phyloP scores from a whole-genome alignment of 169 alveolate species.

The Cryptosporidium canis region DNA sequence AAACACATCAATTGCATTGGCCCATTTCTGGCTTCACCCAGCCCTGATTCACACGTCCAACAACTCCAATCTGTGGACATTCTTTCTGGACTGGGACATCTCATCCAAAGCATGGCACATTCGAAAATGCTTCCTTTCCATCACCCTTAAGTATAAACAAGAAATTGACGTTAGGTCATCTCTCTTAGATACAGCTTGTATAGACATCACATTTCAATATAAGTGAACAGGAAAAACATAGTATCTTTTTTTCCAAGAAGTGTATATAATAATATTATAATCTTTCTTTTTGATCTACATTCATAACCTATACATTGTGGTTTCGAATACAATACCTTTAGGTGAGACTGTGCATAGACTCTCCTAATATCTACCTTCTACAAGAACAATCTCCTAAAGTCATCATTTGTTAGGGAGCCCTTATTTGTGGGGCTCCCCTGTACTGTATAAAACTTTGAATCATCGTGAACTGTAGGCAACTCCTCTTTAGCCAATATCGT shows the following conservation, averaged over 20 bases:
- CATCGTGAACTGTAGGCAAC: neutral
- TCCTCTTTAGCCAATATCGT: neutral
- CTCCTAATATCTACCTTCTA: neutral
- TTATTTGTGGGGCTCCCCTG: neutral
- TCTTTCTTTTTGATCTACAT: neutral
- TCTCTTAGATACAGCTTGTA: neutral
- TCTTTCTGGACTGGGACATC: constrained; percentile 54
- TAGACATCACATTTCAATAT: constrained; percentile 45
- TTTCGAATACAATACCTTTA: neutral
- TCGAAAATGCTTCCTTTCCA: constrained; percentile 38
- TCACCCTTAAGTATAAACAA: neutral
- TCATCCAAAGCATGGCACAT: constrained; percentile 1
- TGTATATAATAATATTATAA: neutral
- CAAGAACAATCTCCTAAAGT: constrained; percentile 35
- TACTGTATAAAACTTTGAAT: neutral
- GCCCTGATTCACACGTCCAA: constrained; percentile 39
- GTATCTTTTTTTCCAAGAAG: neutral
- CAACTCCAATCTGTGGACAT: constrained; percentile 42
- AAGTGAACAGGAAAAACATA: neutral
- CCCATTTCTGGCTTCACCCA: constrained; percentile 66
- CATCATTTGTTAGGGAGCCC: constrained; percentile 51
- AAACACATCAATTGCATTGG: constrained; percentile 17
- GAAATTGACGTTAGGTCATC: constrained; percentile 57
- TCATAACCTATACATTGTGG: neutral
- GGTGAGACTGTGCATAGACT: neutral